Evolutionary conservation across 495 filamentous ascomycete species (phyloP).

Genomic region (Penicillium pancosmium): DNA sequence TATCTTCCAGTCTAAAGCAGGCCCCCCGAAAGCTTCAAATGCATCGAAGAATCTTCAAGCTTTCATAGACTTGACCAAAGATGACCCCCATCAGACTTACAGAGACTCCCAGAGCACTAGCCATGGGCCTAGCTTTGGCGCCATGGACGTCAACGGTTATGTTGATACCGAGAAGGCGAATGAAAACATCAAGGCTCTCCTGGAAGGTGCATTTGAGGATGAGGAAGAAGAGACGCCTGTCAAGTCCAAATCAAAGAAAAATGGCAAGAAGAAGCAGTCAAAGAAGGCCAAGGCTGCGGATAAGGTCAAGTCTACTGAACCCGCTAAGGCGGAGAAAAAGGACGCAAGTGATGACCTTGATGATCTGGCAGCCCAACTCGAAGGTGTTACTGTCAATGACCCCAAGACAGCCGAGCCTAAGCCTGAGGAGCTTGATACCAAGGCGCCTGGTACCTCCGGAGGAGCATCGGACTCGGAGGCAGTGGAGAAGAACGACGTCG

Average conservation of each 20-base stretch:
- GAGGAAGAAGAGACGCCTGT: constrained; percentile 57
- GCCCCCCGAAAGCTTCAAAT: constrained; percentile 35
- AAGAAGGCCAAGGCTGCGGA: constrained; percentile 7
- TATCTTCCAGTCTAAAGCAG: constrained; percentile 47
- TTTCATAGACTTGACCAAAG: constrained; percentile 50
- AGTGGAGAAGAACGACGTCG: not conserved
- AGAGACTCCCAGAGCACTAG: not conserved
- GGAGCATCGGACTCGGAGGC: constrained; percentile 36
- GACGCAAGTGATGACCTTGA: constrained; percentile 45
- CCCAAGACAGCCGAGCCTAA: constrained; percentile 32
- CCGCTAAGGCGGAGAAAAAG: constrained; percentile 21
- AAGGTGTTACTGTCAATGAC: constrained; percentile 56
- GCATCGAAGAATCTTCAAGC: constrained; percentile 42
- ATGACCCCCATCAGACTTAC: constrained; percentile 16
- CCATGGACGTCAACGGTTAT: constrained; percentile 64
- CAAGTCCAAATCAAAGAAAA: constrained; percentile 54
- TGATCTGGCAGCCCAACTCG: constrained; percentile 61
- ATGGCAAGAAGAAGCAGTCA: constrained; percentile 47
- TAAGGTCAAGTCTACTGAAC: constrained; percentile 43
- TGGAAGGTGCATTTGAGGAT: constrained; percentile 87
- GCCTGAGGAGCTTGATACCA: constrained; percentile 25
- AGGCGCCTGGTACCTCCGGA: constrained; percentile 47
- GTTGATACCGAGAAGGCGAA: constrained; percentile 77
- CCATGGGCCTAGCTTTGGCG: constrained; percentile 39
- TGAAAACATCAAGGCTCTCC: constrained; percentile 81